A percentile compares a stretch with the other conserved stretches of the same genome.
Evolutionary conservation across 495 filamentous ascomycete genomes (phyloP).

Genomic region (Aspergillus leporis): DNA sequence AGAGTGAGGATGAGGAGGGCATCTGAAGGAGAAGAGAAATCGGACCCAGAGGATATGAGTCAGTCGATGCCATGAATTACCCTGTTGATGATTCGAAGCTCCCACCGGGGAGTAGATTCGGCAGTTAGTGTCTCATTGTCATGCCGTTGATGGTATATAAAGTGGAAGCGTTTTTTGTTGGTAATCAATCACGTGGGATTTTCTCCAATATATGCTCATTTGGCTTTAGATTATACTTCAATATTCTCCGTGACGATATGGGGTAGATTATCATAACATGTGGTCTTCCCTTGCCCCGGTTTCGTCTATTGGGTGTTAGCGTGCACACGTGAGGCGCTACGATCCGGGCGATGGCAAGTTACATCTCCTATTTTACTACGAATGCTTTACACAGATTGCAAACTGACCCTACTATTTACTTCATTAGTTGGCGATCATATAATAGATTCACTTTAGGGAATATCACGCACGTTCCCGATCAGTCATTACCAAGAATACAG

Average conservation of each 20-base stretch:
- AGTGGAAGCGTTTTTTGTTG: background rate
- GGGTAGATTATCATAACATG: background rate
- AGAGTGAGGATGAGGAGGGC: background rate
- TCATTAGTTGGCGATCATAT: background rate
- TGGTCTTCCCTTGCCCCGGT: background rate
- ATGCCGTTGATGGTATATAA: background rate
- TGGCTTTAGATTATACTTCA: background rate
- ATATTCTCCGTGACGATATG: background rate
- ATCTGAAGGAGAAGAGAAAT: background rate
- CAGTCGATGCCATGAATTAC: background rate
- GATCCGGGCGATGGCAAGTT: too few species aligned
- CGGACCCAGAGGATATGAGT: background rate
- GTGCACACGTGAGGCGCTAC: background rate
- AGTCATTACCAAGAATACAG: background rate
- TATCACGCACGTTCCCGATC: background rate
- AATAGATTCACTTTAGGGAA: background rate
- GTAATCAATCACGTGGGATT: background rate
- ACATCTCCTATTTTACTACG: background rate
- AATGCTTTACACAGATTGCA: too few species aligned
- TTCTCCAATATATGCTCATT: too few species aligned
- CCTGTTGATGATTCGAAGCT: too few species aligned
- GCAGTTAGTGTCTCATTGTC: background rate
- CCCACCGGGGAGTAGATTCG: background rate
- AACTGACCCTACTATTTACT: background rate
- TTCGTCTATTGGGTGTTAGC: background rate